Conservation (phyloP, 352 stramenopile genomes). For the Thalassiosira pacifica region DNA sequence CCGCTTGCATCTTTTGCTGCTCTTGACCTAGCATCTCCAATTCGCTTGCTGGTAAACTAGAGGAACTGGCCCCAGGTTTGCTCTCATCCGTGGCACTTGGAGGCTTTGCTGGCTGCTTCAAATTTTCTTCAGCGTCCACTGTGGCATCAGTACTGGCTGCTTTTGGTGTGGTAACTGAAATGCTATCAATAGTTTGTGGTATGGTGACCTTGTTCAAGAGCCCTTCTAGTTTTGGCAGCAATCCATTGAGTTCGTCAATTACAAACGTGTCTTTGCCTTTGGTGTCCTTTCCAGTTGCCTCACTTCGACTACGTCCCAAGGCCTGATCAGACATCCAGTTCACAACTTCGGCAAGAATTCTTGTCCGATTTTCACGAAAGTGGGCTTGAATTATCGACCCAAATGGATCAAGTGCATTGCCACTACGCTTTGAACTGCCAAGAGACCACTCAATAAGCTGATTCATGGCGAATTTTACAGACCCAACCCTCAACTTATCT, state of each 20-base stretch:
- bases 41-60: background rate
- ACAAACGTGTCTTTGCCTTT: background rate
- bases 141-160: background rate
- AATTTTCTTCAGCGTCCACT: conserved; percentile 22
- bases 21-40: no score
- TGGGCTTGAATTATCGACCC: conserved; percentile 6
- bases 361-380: conserved; percentile 6
- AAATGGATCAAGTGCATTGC: conserved; percentile 13
- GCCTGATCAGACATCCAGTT: conserved; percentile 18
- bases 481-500: conserved; percentile 33
- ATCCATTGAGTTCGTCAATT: background rate
- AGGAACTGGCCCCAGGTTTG: background rate
- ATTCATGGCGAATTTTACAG: conserved; percentile 41
- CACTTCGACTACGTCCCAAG: conserved; percentile 13
- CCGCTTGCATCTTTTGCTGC: conserved; percentile 41
- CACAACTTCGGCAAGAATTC: conserved; percentile 4
- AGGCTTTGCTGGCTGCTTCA: background rate
- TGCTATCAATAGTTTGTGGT: background rate
- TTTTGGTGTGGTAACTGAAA: background rate
- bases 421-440: background rate
- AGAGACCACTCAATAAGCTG: background rate
- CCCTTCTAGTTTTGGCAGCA: conserved; percentile 17
- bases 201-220: conserved; percentile 7
- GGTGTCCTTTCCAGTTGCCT: background rate
- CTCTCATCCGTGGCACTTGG: background rate